Conservation (phyloP, 2,329 filamentous ascomycete species). For the Seiridium unicorne region DNA sequence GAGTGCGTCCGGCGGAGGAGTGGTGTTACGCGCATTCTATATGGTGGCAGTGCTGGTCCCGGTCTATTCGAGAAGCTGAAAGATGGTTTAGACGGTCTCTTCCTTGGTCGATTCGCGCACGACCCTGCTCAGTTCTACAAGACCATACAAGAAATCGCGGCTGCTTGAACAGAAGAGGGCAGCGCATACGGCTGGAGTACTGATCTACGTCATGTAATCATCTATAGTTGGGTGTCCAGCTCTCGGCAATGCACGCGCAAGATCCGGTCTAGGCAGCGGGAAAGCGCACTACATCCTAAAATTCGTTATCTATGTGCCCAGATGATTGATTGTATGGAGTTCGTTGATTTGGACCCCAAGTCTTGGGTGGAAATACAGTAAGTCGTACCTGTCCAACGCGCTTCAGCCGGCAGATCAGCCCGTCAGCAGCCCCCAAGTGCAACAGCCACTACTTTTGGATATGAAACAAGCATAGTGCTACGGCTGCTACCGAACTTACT, state of each 20-base stretch:
- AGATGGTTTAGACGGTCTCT: slow-evolving; percentile 74
- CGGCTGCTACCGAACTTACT: not conserved
- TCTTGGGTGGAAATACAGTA: not conserved
- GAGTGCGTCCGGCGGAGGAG: slow-evolving; percentile 49
- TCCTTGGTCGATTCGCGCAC: slow-evolving; percentile 79
- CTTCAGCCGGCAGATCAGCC: not conserved
- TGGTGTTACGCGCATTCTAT: slow-evolving; percentile 68
- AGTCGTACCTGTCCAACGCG: not conserved
- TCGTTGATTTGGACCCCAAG: not conserved
- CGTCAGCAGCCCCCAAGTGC: not conserved
- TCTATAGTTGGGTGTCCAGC: too few relatives aligned
- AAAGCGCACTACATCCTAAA: too few relatives aligned
- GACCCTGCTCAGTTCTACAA: slow-evolving; percentile 68
- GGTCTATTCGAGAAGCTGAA: slow-evolving; percentile 69
- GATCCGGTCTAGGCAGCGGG: too few relatives aligned
- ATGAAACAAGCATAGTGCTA: not conserved
- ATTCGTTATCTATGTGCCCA: too few relatives aligned
- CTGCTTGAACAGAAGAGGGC: slow-evolving; percentile 18
- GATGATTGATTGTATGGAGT: too few relatives aligned
- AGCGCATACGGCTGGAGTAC: too few relatives aligned
- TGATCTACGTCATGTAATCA: too few relatives aligned
- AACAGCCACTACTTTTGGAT: not conserved
- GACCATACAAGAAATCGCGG: slow-evolving; percentile 70
- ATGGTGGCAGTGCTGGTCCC: slow-evolving; percentile 80
- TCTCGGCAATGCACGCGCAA: too few relatives aligned